Percentiles rank a stretch among this genome's conserved stretches.
These are phyloP conservation scores for Gynostemma pentaphyllum DNA, from an alignment of 306 rosid species.

Conservation along the genomic window DNA sequence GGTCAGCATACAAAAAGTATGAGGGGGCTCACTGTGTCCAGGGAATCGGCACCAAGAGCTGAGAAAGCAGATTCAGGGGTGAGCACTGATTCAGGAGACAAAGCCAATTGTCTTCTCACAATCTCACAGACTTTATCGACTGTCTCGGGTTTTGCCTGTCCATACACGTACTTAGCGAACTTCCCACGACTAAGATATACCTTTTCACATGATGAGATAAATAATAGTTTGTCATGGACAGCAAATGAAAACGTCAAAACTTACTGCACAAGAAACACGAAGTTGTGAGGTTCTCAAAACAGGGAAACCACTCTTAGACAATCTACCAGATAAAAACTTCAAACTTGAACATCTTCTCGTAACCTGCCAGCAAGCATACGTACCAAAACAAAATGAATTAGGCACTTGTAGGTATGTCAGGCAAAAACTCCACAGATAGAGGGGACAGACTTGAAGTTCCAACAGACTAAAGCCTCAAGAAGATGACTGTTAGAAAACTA, in stretches of 20 bases:
- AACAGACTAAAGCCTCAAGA: no score
- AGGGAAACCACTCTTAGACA: slow-evolving; percentile 26
- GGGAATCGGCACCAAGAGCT: slow-evolving; percentile 36
- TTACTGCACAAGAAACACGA: slow-evolving; percentile 40
- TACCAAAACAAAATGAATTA: not conserved
- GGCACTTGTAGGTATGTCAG: not conserved
- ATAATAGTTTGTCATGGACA: no score
- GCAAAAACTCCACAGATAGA: not conserved
- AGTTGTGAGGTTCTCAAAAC: slow-evolving; percentile 34
- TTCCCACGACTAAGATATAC: no score
- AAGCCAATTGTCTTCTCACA: slow-evolving; percentile 37
- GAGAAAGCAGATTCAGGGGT: slow-evolving; percentile 32
- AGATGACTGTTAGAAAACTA: no score
- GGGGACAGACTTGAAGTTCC: no score
- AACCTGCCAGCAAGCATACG: slow-evolving; percentile 21
- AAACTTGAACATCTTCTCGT: slow-evolving; percentile 17
- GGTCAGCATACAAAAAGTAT: no score
- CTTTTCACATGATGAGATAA: no score
- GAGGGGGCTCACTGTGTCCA: slow-evolving; percentile 21
- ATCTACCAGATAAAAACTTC: slow-evolving; percentile 19
- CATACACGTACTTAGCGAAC: not conserved
- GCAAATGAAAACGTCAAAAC: slow-evolving; percentile 3
- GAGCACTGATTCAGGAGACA: slow-evolving; percentile 23
- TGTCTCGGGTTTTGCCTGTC: slow-evolving; percentile 31
- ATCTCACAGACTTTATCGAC: slow-evolving; percentile 28